Conservation (phyloP, 1,139 yeast species). For the Pneumocystis canis region DNA sequence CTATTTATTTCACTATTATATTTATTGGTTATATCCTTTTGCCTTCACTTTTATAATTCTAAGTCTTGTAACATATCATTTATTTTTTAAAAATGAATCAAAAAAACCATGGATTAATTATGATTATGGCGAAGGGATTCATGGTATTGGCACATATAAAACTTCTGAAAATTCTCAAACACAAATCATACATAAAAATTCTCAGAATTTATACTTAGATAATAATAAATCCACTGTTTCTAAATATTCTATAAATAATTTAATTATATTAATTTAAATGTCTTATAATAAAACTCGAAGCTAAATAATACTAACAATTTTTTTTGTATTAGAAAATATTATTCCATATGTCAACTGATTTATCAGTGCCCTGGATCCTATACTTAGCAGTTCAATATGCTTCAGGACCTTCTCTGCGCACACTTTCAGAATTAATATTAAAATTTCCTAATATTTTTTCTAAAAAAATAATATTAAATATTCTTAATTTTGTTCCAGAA, state of each 20-base stretch:
- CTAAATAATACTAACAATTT: too few relatives aligned
- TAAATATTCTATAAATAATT: background rate
- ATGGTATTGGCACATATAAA: conserved; percentile 26
- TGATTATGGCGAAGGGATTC: conserved; percentile 29
- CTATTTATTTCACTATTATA: conserved; percentile 30
- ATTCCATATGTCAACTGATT: background rate
- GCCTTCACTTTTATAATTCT: conserved; percentile 31
- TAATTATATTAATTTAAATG: background rate
- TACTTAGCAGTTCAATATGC: conserved; percentile 1
- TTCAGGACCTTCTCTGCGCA: background rate
- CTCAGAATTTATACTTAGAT: background rate
- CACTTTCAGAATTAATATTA: background rate
- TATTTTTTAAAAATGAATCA: conserved; percentile 27
- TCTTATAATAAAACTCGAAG: too few relatives aligned
- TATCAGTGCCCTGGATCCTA: background rate
- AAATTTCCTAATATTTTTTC: background rate
- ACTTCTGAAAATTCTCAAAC: background rate
- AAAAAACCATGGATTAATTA: conserved; percentile 30
- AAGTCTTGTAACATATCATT: conserved; percentile 30
- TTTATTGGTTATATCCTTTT: conserved; percentile 33
- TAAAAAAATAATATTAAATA: background rate
- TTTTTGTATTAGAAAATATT: background rate
- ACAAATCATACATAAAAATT: background rate
- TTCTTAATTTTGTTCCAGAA: background rate
- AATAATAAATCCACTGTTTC: background rate